phyloP scores from a whole-genome alignment of 176 grass and related monocot genomes.

The Hsuehochloa calcarea region DNA sequence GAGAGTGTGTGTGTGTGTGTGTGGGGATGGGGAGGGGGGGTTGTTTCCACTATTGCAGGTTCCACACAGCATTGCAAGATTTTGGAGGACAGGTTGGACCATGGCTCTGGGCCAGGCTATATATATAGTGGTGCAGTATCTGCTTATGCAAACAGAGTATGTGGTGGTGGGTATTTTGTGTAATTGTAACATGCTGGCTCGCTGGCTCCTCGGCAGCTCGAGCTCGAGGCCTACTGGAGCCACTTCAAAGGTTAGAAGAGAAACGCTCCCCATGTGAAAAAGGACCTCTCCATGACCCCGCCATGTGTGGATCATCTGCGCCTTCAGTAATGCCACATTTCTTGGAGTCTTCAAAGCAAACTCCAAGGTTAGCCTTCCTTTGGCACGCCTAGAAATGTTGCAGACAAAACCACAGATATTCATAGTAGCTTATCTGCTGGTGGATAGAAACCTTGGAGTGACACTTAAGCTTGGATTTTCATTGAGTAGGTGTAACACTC shows the following conservation, averaged over 20 bases:
- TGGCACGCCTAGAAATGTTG: not conserved
- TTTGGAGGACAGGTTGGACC: slow-evolving; percentile 2
- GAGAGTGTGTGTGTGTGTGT: too few relatives aligned
- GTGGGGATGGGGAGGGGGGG: not conserved
- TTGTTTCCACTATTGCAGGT: slow-evolving; percentile 25
- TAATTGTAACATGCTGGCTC: not conserved
- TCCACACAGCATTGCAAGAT: slow-evolving; percentile 18
- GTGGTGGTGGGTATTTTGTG: not conserved
- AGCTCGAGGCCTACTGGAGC: not conserved
- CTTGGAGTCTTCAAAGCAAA: not conserved
- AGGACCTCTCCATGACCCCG: not conserved
- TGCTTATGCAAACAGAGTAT: not conserved
- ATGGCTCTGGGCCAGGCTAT: slow-evolving; percentile 5
- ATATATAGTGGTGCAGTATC: not conserved
- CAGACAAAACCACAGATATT: not conserved
- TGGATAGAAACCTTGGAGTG: not conserved
- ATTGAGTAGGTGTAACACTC: too few relatives aligned
- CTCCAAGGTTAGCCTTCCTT: slow-evolving; percentile 15
- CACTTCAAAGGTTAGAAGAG: slow-evolving; percentile 3
- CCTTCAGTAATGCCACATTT: not conserved
- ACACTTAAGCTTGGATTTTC: not conserved
- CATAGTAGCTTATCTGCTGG: not conserved
- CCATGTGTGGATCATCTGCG: slow-evolving; percentile 2
- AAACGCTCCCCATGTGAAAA: slow-evolving; percentile 10
- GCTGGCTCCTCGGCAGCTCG: not conserved